Evolutionary conservation across 2,329 filamentous ascomycete genomes (phyloP), one percentile per base, ranked within the genome.

Genomic region (Aureobasidium sp.): DNA sequence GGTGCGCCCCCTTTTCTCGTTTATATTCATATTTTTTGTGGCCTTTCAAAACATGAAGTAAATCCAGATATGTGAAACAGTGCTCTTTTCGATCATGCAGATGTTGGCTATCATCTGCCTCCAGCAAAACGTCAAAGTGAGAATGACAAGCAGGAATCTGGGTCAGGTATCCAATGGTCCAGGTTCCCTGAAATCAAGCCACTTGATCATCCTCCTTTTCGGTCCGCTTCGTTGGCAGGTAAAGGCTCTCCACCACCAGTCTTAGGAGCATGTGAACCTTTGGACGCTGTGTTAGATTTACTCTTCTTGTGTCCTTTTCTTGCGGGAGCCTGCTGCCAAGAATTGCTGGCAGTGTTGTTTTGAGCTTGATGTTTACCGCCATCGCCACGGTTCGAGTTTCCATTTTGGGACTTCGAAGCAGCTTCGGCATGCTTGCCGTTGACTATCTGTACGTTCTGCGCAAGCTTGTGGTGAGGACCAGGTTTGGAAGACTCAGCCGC

Each of bases 401-500:
- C 57, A 17, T 64, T 61, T 9, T 58, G 60, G 37, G 36, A 17
- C 27, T 62, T 60, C 8, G 47, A 44, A 12, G 52, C 29, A n/a
- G 61, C 51, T 15, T 62, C 32, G 15, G 42, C 47, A 34, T 63
- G 67, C 63, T 68, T 70, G 13, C 69, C 69, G 59, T 68, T 68
- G 34, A 68, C 67, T 48, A 69, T 66, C 62, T 71, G 69, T 15
- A 68, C 68, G 20, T 65, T 64, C 64, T 68, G 68, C 50, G 65
- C 42, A 51, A 55, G 46, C 39, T 64, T 52, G 52, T 58, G 41
- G 34, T 53, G 41, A 29, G 52, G 36, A 44, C 50, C 26, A 34
- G 46, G 37, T 42, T 41, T 50, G 23, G 62, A 60, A 17, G 46
- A 62, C 3, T 85, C 84, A 55, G 80, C 75, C 52, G 80, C 85